These are phyloP conservation scores for Chalciporus sp. DNA, from an alignment of 1,284 basidiomycete genomes.

Conservation along the genomic window DNA sequence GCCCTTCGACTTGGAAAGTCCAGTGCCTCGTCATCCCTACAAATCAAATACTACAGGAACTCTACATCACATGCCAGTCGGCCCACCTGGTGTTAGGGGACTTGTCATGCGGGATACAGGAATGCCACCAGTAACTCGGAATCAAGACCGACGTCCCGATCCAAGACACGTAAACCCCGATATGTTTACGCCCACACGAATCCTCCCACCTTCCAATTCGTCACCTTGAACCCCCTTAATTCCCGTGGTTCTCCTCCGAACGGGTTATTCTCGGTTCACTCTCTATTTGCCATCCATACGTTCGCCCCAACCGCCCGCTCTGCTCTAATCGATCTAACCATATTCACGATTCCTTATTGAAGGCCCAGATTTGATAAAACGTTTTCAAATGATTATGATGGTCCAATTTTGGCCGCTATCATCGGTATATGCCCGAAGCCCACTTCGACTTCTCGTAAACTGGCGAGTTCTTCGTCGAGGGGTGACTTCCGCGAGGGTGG, in stretches of 20 bases:
- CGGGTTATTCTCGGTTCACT: not conserved
- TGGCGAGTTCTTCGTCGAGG: not conserved
- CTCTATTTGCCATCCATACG: not conserved
- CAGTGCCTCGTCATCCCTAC: not conserved
- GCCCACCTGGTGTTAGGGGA: not conserved
- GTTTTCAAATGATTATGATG: not conserved
- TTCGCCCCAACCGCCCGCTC: not conserved
- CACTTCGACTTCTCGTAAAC: not conserved
- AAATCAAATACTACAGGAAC: not conserved
- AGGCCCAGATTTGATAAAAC: not conserved
- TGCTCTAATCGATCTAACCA: not conserved
- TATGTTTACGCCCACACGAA: slow-evolving; percentile 1
- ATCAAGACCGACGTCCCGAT: not conserved
- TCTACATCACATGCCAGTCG: not conserved
- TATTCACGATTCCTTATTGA: not conserved
- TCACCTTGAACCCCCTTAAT: slow-evolving; percentile 1
- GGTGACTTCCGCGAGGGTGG: not conserved
- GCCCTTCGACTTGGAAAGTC: not conserved
- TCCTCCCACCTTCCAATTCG: not conserved
- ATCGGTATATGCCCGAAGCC: not conserved
- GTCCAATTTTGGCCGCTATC: not conserved
- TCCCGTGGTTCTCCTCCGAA: not conserved
- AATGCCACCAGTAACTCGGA: not conserved
- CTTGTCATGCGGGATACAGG: not conserved
- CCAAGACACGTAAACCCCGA: slow-evolving; percentile 7